Percentiles rank a stretch among this genome's conserved stretches.
phyloP scores from a whole-genome alignment of 345 rosid genomes.

The Kernera saxatilis region DNA sequence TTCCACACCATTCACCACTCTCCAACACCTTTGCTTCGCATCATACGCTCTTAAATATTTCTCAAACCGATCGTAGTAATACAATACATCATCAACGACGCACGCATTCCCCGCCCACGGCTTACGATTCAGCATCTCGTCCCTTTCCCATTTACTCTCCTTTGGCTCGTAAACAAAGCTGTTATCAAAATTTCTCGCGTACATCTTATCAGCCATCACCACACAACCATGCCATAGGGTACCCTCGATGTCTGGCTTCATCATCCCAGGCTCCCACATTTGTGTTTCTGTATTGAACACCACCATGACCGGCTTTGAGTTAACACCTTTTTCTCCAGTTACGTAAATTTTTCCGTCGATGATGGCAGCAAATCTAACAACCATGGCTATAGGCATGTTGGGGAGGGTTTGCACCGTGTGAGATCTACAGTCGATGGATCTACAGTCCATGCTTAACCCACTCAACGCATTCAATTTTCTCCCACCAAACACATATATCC shows the following conservation, averaged over 20 bases:
- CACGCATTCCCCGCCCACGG: not conserved
- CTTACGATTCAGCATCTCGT: not conserved
- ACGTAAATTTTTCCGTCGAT: not conserved
- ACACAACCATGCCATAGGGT: not conserved
- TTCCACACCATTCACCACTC: not conserved
- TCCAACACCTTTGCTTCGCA: not conserved
- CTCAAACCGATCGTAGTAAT: not conserved
- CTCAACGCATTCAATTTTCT: not conserved
- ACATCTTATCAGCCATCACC: not conserved
- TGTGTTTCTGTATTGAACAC: not conserved
- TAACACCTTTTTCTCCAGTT: not conserved
- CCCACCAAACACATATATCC: not conserved
- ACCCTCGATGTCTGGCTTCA: not conserved
- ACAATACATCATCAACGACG: not conserved
- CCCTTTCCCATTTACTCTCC: not conserved
- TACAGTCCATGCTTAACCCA: too few relatives aligned
- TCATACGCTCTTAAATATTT: not conserved
- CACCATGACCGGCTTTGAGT: not conserved
- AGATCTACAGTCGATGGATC: not conserved
- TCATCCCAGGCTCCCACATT: not conserved
- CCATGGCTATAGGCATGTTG: not conserved
- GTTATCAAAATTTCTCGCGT: not conserved
- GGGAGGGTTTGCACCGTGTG: not conserved
- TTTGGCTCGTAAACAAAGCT: not conserved
- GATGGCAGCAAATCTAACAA: not conserved